Evolutionary conservation across 768 basidiomycete genomes (phyloP).

Genomic region (Kwoniella dendrophila): DNA sequence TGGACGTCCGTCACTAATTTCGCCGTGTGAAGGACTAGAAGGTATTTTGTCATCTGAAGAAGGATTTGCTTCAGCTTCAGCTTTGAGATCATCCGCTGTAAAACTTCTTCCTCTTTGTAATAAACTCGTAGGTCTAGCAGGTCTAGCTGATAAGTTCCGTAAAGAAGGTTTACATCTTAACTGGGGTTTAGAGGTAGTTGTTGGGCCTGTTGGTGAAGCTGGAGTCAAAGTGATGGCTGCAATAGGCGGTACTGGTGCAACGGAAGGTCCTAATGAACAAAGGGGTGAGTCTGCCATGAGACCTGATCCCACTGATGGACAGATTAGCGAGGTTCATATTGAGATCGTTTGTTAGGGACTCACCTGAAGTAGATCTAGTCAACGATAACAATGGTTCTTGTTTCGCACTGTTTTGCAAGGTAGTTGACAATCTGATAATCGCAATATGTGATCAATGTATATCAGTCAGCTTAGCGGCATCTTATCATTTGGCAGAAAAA

Average conservation of each 20-base stretch:
- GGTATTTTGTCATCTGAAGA: neutral
- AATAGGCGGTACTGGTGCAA: constrained; percentile 11
- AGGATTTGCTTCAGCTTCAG: constrained; percentile 25
- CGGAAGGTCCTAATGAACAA: neutral
- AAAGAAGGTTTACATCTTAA: constrained; percentile 24
- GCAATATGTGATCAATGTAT: neutral
- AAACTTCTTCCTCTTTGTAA: constrained; percentile 50
- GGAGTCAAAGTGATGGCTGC: constrained; percentile 37
- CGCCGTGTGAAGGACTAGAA: neutral
- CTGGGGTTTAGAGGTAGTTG: neutral
- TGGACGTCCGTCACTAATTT: neutral
- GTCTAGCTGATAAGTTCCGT: constrained; percentile 18
- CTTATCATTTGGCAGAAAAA: no score
- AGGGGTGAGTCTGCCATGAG: constrained; percentile 5
- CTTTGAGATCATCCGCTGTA: constrained; percentile 46
- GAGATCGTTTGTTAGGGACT: neutral
- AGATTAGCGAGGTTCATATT: neutral
- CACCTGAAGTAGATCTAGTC: constrained; percentile 24
- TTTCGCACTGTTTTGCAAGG: constrained; percentile 47
- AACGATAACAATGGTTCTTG: constrained; percentile 24
- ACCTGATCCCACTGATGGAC: constrained; percentile 10
- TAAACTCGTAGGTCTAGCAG: constrained; percentile 31
- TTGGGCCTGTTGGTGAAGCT: constrained; percentile 27
- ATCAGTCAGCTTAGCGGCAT: neutral
- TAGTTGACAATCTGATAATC: constrained; percentile 38